phyloP scores from a whole-genome alignment of 1,139 yeast species.

The Kazachstania sp. region DNA sequence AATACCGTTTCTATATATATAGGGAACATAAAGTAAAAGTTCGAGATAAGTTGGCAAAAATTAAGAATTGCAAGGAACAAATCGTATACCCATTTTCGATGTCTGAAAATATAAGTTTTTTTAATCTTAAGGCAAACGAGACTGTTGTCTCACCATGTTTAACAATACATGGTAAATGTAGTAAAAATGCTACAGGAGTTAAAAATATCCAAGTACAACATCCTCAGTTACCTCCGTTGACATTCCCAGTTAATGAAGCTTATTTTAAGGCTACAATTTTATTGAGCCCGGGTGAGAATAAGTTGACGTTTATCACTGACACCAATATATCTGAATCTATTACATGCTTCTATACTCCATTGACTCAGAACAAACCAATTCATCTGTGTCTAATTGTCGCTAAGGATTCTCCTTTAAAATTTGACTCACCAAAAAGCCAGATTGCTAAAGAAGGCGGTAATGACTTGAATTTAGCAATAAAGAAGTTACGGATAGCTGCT shows the following conservation, averaged over 20 bases:
- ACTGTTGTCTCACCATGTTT: constrained; percentile 40
- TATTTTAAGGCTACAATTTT: constrained; percentile 70
- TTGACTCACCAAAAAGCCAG: constrained; percentile 59
- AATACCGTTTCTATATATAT: too few species aligned
- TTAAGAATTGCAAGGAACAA: not conserved
- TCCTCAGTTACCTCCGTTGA: constrained; percentile 47
- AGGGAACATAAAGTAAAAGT: too few species aligned
- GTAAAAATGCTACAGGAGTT: constrained; percentile 13
- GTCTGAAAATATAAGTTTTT: constrained; percentile 20
- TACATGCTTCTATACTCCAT: constrained; percentile 46
- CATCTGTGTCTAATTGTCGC: constrained; percentile 75
- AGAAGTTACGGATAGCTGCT: constrained; percentile 74
- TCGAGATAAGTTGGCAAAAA: too few species aligned
- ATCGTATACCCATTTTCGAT: not conserved
- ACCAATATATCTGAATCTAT: constrained; percentile 19
- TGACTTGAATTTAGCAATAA: constrained; percentile 63
- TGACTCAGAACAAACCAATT: constrained; percentile 64
- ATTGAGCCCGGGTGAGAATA: constrained; percentile 57
- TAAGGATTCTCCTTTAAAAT: constrained; percentile 61
- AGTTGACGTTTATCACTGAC: constrained; percentile 30
- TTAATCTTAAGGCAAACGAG: constrained; percentile 25
- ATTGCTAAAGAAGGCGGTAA: constrained; percentile 53
- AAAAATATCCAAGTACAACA: constrained; percentile 22
- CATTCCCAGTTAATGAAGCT: constrained; percentile 60
- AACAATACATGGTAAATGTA: constrained; percentile 38